phyloP scores from a whole-genome alignment of 306 rosid genomes.

The Lupinus albus region DNA sequence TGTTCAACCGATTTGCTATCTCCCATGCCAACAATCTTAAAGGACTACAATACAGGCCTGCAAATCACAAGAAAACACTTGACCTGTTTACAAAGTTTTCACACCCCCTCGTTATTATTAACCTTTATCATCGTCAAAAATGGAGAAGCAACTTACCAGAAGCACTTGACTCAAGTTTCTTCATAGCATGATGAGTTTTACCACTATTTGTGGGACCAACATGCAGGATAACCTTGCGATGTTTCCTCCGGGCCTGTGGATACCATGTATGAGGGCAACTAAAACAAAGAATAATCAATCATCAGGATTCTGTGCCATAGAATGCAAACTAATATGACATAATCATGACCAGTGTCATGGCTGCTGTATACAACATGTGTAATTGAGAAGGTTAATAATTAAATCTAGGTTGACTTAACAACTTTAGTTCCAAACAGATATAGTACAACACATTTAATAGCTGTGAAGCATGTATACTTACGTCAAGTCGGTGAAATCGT shows the following conservation, averaged over 20 bases:
- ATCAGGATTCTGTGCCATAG: constrained; percentile 24
- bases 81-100: constrained; percentile 18
- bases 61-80: constrained; percentile 39
- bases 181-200: constrained; percentile 85
- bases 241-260: constrained; percentile 80
- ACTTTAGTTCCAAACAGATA: constrained; percentile 23
- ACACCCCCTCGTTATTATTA: constrained; percentile 21
- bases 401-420: not conserved
- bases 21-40: constrained; percentile 98
- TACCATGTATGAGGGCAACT: constrained; percentile 96
- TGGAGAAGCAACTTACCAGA: constrained; percentile 62
- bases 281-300: constrained; percentile 35
- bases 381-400: not conserved
- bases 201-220: constrained; percentile 98
- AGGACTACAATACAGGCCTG: constrained; percentile 96
- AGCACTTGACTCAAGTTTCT: constrained; percentile 76
- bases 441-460: constrained; percentile 15
- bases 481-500: constrained; percentile 78
- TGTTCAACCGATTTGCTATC: constrained; percentile 86
- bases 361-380: not conserved
- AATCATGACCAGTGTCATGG: constrained; percentile 22
- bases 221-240: constrained; percentile 80
- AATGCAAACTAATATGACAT: constrained; percentile 18
- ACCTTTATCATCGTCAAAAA: constrained; percentile 26
- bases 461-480: constrained; percentile 45